Evolutionary conservation across 306 rosid species (phyloP).

Genomic region (apple (Malus domestica)): ASM211411v1 NC_041804.1:4523001-4523500

Average conservation of each 20-base stretch:
- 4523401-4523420: not conserved
- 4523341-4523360: conserved; percentile 41
- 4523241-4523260: conserved; percentile 22
- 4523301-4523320: conserved; percentile 23
- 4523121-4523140: not conserved
- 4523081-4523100: conserved; percentile 36
- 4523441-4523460: conserved; percentile 33
- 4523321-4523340: conserved; percentile 27
- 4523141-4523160: conserved; percentile 8
- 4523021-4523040: conserved; percentile 8
- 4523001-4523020: conserved; percentile 28
- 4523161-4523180: conserved; percentile 27
- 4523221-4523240: conserved; percentile 8
- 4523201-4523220: conserved; percentile 10
- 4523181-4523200: conserved; percentile 42
- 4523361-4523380: conserved; percentile 43
- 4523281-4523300: conserved; percentile 37
- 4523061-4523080: conserved; percentile 37
- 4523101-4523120: conserved; percentile 8
- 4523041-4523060: conserved; percentile 27
- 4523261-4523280: conserved; percentile 29
- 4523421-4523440: no score
- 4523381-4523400: conserved; percentile 18
- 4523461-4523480: conserved; percentile 35
- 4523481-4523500: conserved; percentile 49